These are phyloP conservation scores for Gyrodon lividus DNA, from an alignment of 768 basidiomycete genomes.

Conservation along the genomic window DNA sequence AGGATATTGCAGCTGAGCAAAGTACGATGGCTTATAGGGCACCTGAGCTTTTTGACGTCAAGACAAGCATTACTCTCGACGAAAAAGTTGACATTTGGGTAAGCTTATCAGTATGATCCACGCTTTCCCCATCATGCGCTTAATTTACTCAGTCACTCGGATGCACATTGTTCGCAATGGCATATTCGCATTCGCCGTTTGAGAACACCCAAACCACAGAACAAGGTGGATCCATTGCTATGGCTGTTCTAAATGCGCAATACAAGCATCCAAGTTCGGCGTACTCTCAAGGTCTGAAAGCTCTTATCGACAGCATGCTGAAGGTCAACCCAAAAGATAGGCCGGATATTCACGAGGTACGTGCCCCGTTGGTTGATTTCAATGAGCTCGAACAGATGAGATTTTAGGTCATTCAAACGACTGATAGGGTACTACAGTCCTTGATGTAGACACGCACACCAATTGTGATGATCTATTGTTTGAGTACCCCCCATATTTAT, in stretches of 20 bases:
- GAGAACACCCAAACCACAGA: conserved; percentile 90
- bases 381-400: conserved; percentile 3
- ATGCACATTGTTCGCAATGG: conserved; percentile 91
- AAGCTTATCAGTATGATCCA: conserved; percentile 24
- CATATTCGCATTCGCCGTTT: conserved; percentile 95
- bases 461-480: not conserved
- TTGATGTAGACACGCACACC: conserved; percentile 41
- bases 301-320: conserved; percentile 83
- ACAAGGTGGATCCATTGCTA: conserved; percentile 94
- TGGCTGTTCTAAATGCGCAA: conserved; percentile 93
- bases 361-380: conserved; percentile 11
- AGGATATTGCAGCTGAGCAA: conserved; percentile 96
- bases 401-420: conserved; percentile 61
- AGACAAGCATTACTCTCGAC: conserved; percentile 81
- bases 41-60: conserved; percentile 96
- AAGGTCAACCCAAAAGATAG: conserved; percentile 79
- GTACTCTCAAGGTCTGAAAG: conserved; percentile 82
- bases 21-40: conserved; percentile 99
- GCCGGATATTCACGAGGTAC: conserved; percentile 83
- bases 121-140: conserved; percentile 1
- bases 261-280: conserved; percentile 85
- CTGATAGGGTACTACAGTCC: conserved; percentile 61
- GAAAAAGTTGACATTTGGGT: conserved; percentile 99
- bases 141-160: conserved; percentile 75
- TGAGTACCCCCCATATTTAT: conserved; percentile 2